Evolutionary conservation across 75 land plant species (phyloP), one percentile per base, ranked within the genome.

Genomic region (Pinus tabuliformis): DNA sequence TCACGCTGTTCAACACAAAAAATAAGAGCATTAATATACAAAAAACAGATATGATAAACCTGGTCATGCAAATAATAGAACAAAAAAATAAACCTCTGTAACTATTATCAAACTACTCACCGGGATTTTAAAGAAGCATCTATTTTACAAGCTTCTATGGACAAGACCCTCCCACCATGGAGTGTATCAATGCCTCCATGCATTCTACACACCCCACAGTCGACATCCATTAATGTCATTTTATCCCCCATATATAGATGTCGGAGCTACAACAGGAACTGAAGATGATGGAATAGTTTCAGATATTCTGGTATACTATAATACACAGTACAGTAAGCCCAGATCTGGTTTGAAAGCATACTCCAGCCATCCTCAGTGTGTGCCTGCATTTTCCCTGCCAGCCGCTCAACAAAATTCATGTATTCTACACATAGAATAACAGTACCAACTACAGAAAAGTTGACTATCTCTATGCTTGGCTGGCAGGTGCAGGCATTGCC

Each of bases 401-500:
- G 72, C 21, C 72, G 36, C 52, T 68, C n/a, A 68, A n/a, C n/a
- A 22, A 33, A 68, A 16, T 22, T 36, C 39, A 17, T 33, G 37
- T 64, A 36, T 20, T 64, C 54, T 64, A 17, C 17, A 33, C 42
- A 64, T 36, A 64, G 42, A 17, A 64, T 36, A 37, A 30, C 42
- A 36, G n/a, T 30, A 64, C 42, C 68, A 64, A 64, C 68, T 49
- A 49, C 6, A 45, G 12, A 17, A 22, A 49, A 52, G 42, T 78
- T 78, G 56, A 20, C 42, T 26, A 30, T 78, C 36, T 37, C 77
- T 57, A 75, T 58, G 70, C 68, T 71, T 37, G 45, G 74, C 80
- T 84, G 91, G 89, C 95, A 89, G 95, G 89, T 83, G 97, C 97
- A 94, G 95, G 97, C 95, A 86, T 76, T 81, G 91, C 87, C 96